Evolutionary conservation across 2,329 filamentous ascomycete genomes (phyloP).

Genomic region (Xylaria sp.): DNA sequence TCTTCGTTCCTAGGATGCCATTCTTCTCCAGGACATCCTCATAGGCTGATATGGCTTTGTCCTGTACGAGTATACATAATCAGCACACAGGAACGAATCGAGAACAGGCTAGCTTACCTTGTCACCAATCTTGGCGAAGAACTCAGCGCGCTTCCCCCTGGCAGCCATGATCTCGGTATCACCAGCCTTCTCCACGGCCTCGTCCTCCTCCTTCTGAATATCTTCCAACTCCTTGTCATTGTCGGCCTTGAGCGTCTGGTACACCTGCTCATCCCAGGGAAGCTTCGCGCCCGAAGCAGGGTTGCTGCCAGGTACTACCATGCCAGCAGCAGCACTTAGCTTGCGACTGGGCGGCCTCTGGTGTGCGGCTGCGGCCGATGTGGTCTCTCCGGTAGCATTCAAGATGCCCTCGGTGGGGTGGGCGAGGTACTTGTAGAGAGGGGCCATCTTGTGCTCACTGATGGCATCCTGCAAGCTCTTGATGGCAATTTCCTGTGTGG

Average conservation of each 20-base stretch:
- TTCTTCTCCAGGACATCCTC: slow-evolving; percentile 95
- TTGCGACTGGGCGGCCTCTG: slow-evolving; percentile 59
- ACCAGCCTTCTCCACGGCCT: slow-evolving; percentile 91
- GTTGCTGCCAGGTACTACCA: slow-evolving; percentile 71
- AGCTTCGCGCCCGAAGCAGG: slow-evolving; percentile 61
- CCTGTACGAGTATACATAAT: slow-evolving; percentile 45
- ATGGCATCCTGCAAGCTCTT: slow-evolving; percentile 79
- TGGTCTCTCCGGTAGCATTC: slow-evolving; percentile 66
- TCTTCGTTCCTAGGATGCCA: slow-evolving; percentile 93
- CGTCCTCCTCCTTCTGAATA: slow-evolving; percentile 82
- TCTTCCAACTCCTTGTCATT: slow-evolving; percentile 73
- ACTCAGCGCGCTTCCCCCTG: slow-evolving; percentile 90
- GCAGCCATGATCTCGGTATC: slow-evolving; percentile 93
- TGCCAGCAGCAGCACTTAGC: slow-evolving; percentile 60
- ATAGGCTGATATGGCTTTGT: slow-evolving; percentile 88
- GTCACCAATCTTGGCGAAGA: slow-evolving; percentile 91
- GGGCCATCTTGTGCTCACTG: slow-evolving; percentile 77
- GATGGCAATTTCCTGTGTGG: slow-evolving; percentile 63
- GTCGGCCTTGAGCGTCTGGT: slow-evolving; percentile 68
- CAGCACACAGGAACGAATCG: neutral
- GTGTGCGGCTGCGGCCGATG: slow-evolving; percentile 40
- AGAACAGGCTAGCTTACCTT: slow-evolving; percentile 56
- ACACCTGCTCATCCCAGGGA: slow-evolving; percentile 87
- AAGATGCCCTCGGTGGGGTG: slow-evolving; percentile 78
- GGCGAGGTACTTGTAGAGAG: slow-evolving; percentile 77